Conservation (phyloP, 805 yeast genomes). For the Candida patagonica region DNA sequence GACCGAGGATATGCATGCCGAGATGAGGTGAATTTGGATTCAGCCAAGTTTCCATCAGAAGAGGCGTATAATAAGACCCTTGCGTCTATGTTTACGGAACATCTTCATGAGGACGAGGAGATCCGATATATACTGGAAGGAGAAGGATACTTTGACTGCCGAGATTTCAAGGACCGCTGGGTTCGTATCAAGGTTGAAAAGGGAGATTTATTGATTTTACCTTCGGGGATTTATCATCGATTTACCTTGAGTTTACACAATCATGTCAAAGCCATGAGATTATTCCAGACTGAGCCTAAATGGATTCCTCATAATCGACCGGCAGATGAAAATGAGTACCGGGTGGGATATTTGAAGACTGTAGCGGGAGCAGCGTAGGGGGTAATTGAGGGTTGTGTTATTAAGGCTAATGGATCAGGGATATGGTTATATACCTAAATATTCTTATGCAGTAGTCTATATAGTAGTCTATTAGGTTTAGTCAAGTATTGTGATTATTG, state of each 20-base stretch:
- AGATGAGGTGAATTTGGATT: conserved; percentile 57
- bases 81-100: conserved; percentile 68
- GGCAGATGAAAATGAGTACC: conserved; percentile 37
- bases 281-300: conserved; percentile 91
- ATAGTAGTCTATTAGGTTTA: too few relatives aligned
- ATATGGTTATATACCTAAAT: too few relatives aligned
- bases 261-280: conserved; percentile 65
- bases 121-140: conserved; percentile 86
- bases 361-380: too few relatives aligned
- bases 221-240: conserved; percentile 92
- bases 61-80: conserved; percentile 59
- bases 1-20: conserved; percentile 72
- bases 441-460: too few relatives aligned
- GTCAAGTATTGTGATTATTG: too few relatives aligned
- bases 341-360: conserved; percentile 44
- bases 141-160: conserved; percentile 83
- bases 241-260: conserved; percentile 63
- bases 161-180: conserved; percentile 63
- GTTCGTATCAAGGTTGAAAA: conserved; percentile 55
- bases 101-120: conserved; percentile 94
- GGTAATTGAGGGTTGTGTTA: too few relatives aligned
- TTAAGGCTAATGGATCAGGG: too few relatives aligned
- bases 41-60: conserved; percentile 52
- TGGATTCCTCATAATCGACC: conserved; percentile 85
- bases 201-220: conserved; percentile 56